A percentile compares a stretch with the other conserved stretches of the same genome.
These are phyloP conservation scores for Lentinula aciculospora DNA, from an alignment of 768 basidiomycete genomes.

Conservation along the genomic window DNA sequence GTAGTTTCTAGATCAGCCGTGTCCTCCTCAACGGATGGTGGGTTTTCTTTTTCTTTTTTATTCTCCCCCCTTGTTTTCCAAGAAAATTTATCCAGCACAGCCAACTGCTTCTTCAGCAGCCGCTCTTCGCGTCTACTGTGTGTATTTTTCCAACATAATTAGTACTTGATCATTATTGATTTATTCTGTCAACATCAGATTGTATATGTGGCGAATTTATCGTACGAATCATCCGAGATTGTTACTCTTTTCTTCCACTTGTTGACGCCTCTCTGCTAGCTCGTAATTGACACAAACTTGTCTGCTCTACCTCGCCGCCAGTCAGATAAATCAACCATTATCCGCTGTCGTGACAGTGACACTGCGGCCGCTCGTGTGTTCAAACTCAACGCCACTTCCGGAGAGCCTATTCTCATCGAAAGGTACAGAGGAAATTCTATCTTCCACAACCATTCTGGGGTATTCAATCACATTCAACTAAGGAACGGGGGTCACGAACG, in stretches of 20 bases:
- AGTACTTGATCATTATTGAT: constrained; percentile 3
- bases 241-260: background rate
- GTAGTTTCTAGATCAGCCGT: constrained; percentile 86
- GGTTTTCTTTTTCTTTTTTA: background rate
- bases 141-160: background rate
- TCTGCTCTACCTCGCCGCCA: constrained; percentile 62
- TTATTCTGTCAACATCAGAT: constrained; percentile 37
- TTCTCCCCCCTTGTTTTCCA: background rate
- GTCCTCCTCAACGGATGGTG: constrained; percentile 84
- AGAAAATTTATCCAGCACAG: constrained; percentile 41
- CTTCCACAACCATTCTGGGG: background rate
- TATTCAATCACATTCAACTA: constrained; percentile 8
- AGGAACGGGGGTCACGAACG: constrained; percentile 69
- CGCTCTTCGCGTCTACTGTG: constrained; percentile 77
- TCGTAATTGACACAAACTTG: constrained; percentile 76
- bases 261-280: constrained; percentile 33
- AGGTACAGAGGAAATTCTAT: constrained; percentile 43
- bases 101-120: constrained; percentile 77
- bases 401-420: constrained; percentile 71
- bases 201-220: constrained; percentile 88
- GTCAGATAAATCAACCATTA: constrained; percentile 76
- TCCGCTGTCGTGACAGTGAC: constrained; percentile 65
- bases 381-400: constrained; percentile 76
- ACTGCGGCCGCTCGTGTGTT: constrained; percentile 62
- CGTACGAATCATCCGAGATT: constrained; percentile 47